These are phyloP conservation scores for Paramecium caudatum DNA, from an alignment of 73 alveolate species.

Conservation along the genomic window DNA sequence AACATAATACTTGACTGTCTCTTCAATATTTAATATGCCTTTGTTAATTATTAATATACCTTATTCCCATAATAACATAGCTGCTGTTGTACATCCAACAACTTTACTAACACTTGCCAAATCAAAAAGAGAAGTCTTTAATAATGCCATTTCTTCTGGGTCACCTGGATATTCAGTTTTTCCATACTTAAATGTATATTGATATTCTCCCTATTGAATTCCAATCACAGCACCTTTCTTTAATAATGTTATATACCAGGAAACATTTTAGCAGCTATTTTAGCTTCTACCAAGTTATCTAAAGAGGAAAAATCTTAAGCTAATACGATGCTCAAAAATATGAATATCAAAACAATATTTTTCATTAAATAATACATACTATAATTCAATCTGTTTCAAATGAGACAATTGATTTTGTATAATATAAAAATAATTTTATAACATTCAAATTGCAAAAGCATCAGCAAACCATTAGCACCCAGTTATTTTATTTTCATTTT, in stretches of 20 bases:
- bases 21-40: constrained; percentile 69
- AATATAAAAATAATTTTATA: too few relatives aligned
- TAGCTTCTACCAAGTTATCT: too few relatives aligned
- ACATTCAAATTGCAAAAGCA: too few relatives aligned
- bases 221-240: constrained; percentile 69
- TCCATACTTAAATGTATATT: constrained; percentile 65
- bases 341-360: too few relatives aligned
- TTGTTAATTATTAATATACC: not conserved
- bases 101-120: constrained; percentile 75
- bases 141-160: constrained; percentile 46
- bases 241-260: too few relatives aligned
- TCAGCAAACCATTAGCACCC: not conserved
- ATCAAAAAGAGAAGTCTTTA: constrained; percentile 61
- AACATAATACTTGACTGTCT: constrained; percentile 41
- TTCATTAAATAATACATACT: too few relatives aligned
- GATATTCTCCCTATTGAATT: not conserved
- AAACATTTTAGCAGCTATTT: too few relatives aligned
- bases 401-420: too few relatives aligned
- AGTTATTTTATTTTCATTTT: not conserved
- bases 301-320: too few relatives aligned
- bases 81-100: constrained; percentile 71
- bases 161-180: constrained; percentile 71
- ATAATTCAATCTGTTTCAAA: too few relatives aligned
- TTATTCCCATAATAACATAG: constrained; percentile 71
- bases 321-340: too few relatives aligned